Base-by-base conservation (phyloP, 2,329 filamentous ascomycete genomes). In the Akanthomyces muscarius region DNA sequence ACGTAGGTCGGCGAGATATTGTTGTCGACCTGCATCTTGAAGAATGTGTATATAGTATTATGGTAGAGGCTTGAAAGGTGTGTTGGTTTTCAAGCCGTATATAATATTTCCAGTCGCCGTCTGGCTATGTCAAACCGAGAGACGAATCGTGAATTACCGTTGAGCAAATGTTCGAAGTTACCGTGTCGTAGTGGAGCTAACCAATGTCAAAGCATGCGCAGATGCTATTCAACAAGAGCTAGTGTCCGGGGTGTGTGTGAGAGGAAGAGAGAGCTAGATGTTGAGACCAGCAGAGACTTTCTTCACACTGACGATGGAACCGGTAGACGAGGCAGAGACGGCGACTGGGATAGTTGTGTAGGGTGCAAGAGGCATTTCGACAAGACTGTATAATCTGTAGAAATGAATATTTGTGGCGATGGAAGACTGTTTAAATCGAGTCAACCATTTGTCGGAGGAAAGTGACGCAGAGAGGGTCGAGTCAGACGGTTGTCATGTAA, bases 291-390 rank as follows among this genome's bases (percentile, higher is more conserved):
- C 71, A 75, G 66, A 65, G 67, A 75, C 76, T 74, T 76, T 77
- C 73, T 78, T 80, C 81, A 80, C 80, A 83, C 80, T 74, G 78
- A 79, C 74, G 79, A 84, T 80, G 73, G 79, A 75, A 83, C 83
- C 82, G 83, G 83, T 80, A 73, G 81, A 85, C 83, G 77, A 80
- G 77, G 80, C 82, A 76, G 79, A 82, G 83, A 83, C 78, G 82
- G 81, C 84, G 84, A 87, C 85, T 87, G 84, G 81, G 78, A 77
- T 78, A 69, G 73, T 69, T 70, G 70, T 70, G 70, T 73, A 74
- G 76, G 75, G 78, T 80, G 77, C 80, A 85, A 85, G 72, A 82
- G 78, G 80, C 85, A 88, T 88, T 71, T 78, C 85, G 74, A 70
- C 67, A 75, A 72, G 72, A 71, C 73, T 75, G 71, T 69, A 62